Evolutionary conservation across 441 rosid genomes (phyloP).

Genomic region (Macaranga tanarius): DNA sequence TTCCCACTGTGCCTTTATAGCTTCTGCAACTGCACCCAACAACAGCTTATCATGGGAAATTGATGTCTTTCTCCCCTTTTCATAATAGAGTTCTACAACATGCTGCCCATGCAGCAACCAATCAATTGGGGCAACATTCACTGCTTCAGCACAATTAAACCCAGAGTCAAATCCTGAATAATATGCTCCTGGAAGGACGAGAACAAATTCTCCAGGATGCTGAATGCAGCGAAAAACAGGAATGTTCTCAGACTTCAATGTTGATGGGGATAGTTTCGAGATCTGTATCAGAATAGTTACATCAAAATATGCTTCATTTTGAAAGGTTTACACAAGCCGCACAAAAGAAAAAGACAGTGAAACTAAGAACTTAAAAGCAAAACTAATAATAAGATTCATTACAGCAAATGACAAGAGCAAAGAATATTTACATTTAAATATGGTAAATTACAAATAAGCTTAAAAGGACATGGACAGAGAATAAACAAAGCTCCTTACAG

Average conservation of each 20-base stretch:
- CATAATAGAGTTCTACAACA: conserved; percentile 54
- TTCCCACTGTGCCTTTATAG: conserved; percentile 68
- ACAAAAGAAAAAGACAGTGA: conserved; percentile 1
- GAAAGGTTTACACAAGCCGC: background rate
- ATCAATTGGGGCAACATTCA: conserved; percentile 69
- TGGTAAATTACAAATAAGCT: background rate
- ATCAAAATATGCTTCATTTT: background rate
- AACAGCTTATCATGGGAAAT: conserved; percentile 74
- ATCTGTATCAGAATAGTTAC: conserved; percentile 42
- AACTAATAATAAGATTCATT: background rate
- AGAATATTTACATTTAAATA: conserved; percentile 4
- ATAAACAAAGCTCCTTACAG: background rate
- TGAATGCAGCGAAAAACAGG: conserved; percentile 70
- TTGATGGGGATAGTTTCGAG: conserved; percentile 42
- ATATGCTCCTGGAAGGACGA: conserved; percentile 71
- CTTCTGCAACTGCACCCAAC: conserved; percentile 62
- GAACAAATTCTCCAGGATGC: conserved; percentile 70
- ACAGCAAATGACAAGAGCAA: background rate
- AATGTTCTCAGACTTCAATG: conserved; percentile 55
- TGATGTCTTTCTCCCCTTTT: conserved; percentile 45
- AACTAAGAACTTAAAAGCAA: conserved; percentile 9
- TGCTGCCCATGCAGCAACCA: conserved; percentile 77
- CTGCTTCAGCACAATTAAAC: conserved; percentile 71
- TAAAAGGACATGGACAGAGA: background rate
- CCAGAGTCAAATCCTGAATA: conserved; percentile 74